Percentiles rank a stretch among this genome's conserved stretches.
phyloP scores from a whole-genome alignment of 495 filamentous ascomycete genomes.

The Cercophora scortea region DNA sequence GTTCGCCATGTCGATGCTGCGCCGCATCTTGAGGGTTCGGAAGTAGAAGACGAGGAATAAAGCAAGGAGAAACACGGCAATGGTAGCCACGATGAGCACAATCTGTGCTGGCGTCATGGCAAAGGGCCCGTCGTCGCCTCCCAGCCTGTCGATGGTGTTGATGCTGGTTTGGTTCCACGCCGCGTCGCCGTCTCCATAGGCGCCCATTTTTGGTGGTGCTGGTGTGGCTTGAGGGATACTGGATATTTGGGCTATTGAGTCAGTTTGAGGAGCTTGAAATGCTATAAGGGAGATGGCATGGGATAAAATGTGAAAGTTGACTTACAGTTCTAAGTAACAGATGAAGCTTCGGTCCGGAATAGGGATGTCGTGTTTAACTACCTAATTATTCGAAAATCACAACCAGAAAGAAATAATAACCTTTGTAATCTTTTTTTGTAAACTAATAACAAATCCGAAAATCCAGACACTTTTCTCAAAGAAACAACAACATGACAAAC shows the following conservation, averaged over 20 bases:
- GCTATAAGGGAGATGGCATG: neutral
- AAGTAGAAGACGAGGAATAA: conserved; percentile 15
- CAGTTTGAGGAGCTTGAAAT: neutral
- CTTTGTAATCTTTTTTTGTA: too few relatives aligned
- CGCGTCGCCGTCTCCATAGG: conserved; percentile 8
- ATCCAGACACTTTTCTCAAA: too few relatives aligned
- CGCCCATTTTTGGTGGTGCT: neutral
- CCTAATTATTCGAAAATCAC: too few relatives aligned
- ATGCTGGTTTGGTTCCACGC: conserved; percentile 1
- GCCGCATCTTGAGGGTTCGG: conserved; percentile 10
- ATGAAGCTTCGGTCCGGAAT: too few relatives aligned
- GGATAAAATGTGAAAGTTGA: too few relatives aligned
- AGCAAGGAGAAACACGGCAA: conserved; percentile 3
- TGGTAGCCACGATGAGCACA: conserved; percentile 15
- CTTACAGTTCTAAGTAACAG: too few relatives aligned
- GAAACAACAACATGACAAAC: too few relatives aligned
- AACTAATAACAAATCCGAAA: too few relatives aligned
- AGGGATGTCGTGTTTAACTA: too few relatives aligned
- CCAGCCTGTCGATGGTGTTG: neutral
- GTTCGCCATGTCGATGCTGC: conserved; percentile 14
- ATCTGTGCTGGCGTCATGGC: conserved; percentile 11
- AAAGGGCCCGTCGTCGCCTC: neutral
- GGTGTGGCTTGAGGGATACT: neutral
- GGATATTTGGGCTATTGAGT: neutral
- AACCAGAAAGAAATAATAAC: too few relatives aligned